phyloP scores from a whole-genome alignment of 2,329 filamentous ascomycete species.

The Aspergillus ochraceus region DNA sequence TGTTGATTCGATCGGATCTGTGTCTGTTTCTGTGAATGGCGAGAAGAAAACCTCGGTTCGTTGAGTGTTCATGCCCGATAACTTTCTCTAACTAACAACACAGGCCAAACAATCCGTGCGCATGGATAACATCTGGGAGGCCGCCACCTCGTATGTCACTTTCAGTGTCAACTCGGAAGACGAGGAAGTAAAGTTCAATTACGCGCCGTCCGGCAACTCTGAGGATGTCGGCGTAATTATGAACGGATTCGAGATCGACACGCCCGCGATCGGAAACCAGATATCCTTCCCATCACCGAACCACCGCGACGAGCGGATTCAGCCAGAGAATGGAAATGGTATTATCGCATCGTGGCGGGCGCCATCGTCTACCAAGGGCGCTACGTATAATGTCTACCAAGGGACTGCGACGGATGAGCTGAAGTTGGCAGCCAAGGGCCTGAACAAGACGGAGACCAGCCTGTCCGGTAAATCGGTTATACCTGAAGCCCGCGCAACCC shows the following conservation, averaged over 20 bases:
- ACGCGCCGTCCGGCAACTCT: neutral
- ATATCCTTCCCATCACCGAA: constrained; percentile 8
- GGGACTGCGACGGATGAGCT: neutral
- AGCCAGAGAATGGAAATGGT: neutral
- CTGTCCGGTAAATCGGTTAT: neutral
- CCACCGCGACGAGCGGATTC: constrained; percentile 4
- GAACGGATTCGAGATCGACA: constrained; percentile 13
- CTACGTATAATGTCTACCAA: constrained; percentile 8
- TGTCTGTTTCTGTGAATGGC: constrained; percentile 3
- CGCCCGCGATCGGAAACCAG: constrained; percentile 4
- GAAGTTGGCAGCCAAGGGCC: neutral
- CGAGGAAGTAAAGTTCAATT: constrained; percentile 4
- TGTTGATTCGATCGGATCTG: neutral
- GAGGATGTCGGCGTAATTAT: constrained; percentile 5
- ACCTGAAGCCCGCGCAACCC: neutral
- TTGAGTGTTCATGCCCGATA: neutral
- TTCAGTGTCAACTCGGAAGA: constrained; percentile 1
- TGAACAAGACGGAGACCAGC: neutral
- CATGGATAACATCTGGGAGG: constrained; percentile 11
- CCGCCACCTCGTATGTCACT: constrained; percentile 7
- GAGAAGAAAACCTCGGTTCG: constrained; percentile 6
- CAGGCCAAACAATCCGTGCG: constrained; percentile 2
- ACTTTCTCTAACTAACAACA: neutral
- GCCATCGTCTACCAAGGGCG: neutral
- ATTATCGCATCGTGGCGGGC: constrained; percentile 5